A percentile compares a stretch with the other conserved stretches of the same genome.
These are phyloP conservation scores for Coelastrella sp. DNA, from an alignment of 139 green algal genomes.

Conservation along the genomic window DNA sequence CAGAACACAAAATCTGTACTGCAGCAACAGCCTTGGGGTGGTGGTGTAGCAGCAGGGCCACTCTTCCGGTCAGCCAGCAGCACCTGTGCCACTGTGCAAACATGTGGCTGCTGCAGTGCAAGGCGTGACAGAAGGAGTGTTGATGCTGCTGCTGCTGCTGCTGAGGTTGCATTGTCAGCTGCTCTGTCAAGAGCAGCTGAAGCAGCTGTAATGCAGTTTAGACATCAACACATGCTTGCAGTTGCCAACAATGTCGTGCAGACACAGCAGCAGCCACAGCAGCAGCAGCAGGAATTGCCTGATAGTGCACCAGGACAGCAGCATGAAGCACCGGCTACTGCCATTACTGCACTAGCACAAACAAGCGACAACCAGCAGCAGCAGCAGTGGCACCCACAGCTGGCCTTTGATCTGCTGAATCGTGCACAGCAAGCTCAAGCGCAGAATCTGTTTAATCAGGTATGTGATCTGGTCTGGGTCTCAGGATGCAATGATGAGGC, in stretches of 20 bases:
- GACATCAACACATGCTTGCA: too few species aligned
- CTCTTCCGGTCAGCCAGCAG: background rate
- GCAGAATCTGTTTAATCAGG: background rate
- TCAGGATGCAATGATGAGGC: too few species aligned
- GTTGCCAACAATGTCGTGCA: too few species aligned
- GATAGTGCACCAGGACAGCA: background rate
- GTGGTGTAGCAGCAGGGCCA: background rate
- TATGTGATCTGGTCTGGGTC: background rate
- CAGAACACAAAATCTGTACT: background rate
- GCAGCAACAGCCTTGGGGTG: background rate
- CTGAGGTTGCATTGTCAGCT: background rate
- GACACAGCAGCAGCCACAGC: background rate
- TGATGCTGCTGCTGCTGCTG: background rate
- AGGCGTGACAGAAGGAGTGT: background rate
- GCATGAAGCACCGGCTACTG: background rate
- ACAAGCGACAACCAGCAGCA: background rate
- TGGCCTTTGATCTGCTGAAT: background rate
- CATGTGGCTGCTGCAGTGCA: constrained; percentile 1
- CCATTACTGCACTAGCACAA: background rate
- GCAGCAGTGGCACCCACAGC: background rate
- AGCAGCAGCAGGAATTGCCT: background rate
- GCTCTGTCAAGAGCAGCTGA: background rate
- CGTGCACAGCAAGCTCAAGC: constrained; percentile 2
- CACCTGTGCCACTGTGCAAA: background rate
- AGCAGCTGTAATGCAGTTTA: background rate